A percentile compares a stretch with the other conserved stretches of the same genome.
Conservation (phyloP, 306 rosid species). For the Chamaecrista fasciculata region DNA sequence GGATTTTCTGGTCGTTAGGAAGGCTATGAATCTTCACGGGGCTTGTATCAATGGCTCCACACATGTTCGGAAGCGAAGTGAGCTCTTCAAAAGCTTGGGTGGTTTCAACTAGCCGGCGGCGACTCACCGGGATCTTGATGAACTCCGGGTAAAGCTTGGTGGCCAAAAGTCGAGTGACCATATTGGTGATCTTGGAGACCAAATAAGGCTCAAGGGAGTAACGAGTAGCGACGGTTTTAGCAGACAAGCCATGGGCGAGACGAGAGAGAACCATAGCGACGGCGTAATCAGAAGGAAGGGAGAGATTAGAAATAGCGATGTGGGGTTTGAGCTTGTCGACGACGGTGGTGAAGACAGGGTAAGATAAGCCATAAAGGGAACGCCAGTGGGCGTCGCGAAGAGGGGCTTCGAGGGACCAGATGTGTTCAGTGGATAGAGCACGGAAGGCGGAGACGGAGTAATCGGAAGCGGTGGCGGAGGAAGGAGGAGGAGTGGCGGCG, state of each 20-base stretch:
- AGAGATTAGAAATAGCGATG: slow-evolving; percentile 78
- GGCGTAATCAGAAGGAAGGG: slow-evolving; percentile 84
- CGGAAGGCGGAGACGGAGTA: slow-evolving; percentile 86
- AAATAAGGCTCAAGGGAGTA: slow-evolving; percentile 95
- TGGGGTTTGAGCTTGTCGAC: slow-evolving; percentile 90
- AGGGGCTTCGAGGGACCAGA: slow-evolving; percentile 93
- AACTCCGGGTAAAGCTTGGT: slow-evolving; percentile 88
- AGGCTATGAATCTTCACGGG: slow-evolving; percentile 54
- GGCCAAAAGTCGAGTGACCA: slow-evolving; percentile 88
- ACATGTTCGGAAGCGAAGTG: slow-evolving; percentile 86
- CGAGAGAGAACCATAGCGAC: slow-evolving; percentile 95
- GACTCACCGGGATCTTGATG: slow-evolving; percentile 78
- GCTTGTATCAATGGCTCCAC: slow-evolving; percentile 81
- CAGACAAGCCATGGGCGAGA: slow-evolving; percentile 80
- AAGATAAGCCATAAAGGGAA: slow-evolving; percentile 80
- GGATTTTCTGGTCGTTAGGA: slow-evolving; percentile 34
- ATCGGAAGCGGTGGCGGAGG: slow-evolving; percentile 40
- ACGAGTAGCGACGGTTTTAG: slow-evolving; percentile 62
- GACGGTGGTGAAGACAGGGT: slow-evolving; percentile 84
- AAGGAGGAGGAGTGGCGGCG: slow-evolving; percentile 17
- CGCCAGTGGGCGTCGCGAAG: slow-evolving; percentile 96
- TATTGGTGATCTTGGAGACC: slow-evolving; percentile 88
- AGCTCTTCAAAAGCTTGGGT: slow-evolving; percentile 83
- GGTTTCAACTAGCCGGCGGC: slow-evolving; percentile 65
- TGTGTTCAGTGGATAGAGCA: slow-evolving; percentile 88